Percentiles rank a stretch among this genome's conserved stretches.
These are phyloP conservation scores for Aspergillus oerlinghausenensis DNA, from an alignment of 2,329 filamentous ascomycete species.

Conservation along the genomic window DNA sequence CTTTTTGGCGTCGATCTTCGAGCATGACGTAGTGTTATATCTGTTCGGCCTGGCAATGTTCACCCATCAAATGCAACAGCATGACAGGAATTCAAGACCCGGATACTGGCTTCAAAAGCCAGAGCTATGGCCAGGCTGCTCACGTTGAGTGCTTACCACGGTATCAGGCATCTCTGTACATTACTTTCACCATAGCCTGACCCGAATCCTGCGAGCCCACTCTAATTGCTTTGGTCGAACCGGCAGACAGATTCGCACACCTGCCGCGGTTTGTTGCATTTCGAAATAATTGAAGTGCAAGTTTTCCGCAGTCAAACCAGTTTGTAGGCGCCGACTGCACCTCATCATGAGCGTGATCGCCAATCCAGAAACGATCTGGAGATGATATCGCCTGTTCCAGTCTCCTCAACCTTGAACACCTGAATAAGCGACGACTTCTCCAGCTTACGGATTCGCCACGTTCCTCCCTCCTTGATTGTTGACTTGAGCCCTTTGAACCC, in stretches of 20 bases:
- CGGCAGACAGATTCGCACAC: neutral
- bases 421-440: constrained; percentile 64
- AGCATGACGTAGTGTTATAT: neutral
- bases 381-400: constrained; percentile 70
- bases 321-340: neutral
- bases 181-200: neutral
- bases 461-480: constrained; percentile 62
- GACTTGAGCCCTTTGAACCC: constrained; percentile 53
- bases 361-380: constrained; percentile 74
- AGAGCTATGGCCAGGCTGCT: neutral
- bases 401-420: constrained; percentile 67
- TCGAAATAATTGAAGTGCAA: neutral
- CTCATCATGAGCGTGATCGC: constrained; percentile 36
- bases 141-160: no score
- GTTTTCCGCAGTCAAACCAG: neutral
- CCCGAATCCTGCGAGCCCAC: neutral
- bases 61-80: neutral
- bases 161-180: neutral
- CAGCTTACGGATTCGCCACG: constrained; percentile 72
- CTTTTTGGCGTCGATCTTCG: neutral
- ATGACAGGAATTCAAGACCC: neutral
- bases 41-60: neutral
- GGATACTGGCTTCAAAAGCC: neutral
- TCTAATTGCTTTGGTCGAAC: neutral
- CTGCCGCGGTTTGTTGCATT: neutral